These are phyloP conservation scores for Amyloporia xantha DNA, from an alignment of 768 basidiomycete species.

Conservation along the genomic window DNA sequence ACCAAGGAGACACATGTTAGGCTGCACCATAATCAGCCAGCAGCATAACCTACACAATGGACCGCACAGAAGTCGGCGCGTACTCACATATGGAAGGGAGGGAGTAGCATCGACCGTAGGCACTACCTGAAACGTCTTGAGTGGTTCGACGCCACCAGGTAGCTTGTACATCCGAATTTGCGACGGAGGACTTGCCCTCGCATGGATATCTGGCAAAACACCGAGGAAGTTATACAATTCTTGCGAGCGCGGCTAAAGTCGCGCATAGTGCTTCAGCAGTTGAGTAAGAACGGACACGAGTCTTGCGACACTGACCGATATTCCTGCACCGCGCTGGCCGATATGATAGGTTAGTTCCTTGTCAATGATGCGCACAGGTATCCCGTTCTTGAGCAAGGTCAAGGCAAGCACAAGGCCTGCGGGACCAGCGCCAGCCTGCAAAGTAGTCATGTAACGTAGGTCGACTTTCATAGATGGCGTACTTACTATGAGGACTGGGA, in stretches of 20 bases:
- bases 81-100: constrained; percentile 10
- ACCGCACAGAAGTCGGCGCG: background rate
- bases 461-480: background rate
- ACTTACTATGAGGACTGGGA: background rate
- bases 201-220: constrained; percentile 10
- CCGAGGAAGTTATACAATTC: constrained; percentile 17
- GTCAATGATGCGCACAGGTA: constrained; percentile 19
- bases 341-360: constrained; percentile 11
- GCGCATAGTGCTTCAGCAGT: background rate
- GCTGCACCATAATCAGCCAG: background rate
- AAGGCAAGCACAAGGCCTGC: constrained; percentile 16
- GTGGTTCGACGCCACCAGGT: constrained; percentile 12
- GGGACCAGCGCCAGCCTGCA: constrained; percentile 18
- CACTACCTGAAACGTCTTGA: background rate
- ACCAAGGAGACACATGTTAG: constrained; percentile 3
- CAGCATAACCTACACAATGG: background rate
- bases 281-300: too few relatives aligned
- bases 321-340: constrained; percentile 22
- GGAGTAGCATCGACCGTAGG: constrained; percentile 5
- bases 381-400: constrained; percentile 12
- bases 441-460: background rate
- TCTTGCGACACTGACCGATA: constrained; percentile 15
- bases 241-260: constrained; percentile 15
- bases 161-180: constrained; percentile 14
- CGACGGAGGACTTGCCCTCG: background rate